phyloP scores from a whole-genome alignment of 768 basidiomycete species.

The Boletus tylopilopsis region DNA sequence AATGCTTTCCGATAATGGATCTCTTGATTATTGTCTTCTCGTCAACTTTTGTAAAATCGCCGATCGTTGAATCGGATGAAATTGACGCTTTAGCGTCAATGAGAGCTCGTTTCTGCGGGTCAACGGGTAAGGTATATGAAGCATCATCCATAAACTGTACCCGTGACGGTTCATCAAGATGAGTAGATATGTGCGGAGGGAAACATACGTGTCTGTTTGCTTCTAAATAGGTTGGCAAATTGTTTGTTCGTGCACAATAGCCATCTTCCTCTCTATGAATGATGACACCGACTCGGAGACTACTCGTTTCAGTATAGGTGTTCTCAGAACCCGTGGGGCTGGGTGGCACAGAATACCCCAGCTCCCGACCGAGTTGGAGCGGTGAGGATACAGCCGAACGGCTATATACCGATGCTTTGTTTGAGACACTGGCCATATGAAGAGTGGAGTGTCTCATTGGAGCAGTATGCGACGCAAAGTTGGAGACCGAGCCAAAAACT shows the following conservation, averaged over 20 bases:
- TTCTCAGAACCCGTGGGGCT: slow-evolving; percentile 43
- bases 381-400: slow-evolving; percentile 15
- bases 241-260: slow-evolving; percentile 71
- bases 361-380: slow-evolving; percentile 26
- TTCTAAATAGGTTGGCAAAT: slow-evolving; percentile 71
- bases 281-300: slow-evolving; percentile 61
- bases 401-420: slow-evolving; percentile 10
- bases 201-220: slow-evolving; percentile 69
- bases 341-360: slow-evolving; percentile 39
- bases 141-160: slow-evolving; percentile 46
- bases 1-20: slow-evolving; percentile 77
- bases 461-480: slow-evolving; percentile 39
- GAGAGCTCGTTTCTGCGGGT: slow-evolving; percentile 58
- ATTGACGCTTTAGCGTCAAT: slow-evolving; percentile 83
- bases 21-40: slow-evolving; percentile 81
- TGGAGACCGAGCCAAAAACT: slow-evolving; percentile 48
- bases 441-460: slow-evolving; percentile 58
- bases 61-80: slow-evolving; percentile 77
- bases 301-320: slow-evolving; percentile 35
- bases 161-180: slow-evolving; percentile 12
- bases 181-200: not conserved
- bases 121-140: slow-evolving; percentile 52
- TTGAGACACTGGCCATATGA: slow-evolving; percentile 21
- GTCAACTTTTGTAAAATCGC: slow-evolving; percentile 75
- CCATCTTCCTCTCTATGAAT: slow-evolving; percentile 53